Conservation (phyloP, 192 early-diverging fungal species). For the Chytriomyces hyalinus region DNA sequence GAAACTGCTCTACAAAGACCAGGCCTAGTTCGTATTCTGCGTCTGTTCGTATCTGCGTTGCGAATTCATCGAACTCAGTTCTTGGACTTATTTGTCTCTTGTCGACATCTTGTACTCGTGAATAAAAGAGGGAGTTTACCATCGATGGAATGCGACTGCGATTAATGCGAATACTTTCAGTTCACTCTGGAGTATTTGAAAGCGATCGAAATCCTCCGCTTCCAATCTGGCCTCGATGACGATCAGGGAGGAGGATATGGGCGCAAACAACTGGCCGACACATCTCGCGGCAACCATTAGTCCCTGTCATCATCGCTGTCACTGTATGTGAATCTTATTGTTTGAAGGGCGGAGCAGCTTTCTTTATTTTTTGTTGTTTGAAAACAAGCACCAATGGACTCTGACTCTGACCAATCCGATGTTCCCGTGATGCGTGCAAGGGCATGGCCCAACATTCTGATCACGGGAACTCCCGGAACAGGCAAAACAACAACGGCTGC, state of each 20-base stretch:
- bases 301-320: too few species aligned
- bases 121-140: neutral
- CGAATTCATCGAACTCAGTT: neutral
- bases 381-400: neutral
- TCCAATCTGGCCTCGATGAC: too few species aligned
- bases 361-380: conserved; percentile 13
- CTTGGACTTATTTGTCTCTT: neutral
- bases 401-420: conserved; percentile 14
- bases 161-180: neutral
- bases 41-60: neutral
- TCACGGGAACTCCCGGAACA: conserved; percentile 55
- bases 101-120: neutral
- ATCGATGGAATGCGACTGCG: neutral
- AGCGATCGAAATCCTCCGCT: too few species aligned
- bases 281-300: too few species aligned
- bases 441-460: conserved; percentile 46
- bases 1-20: conserved; percentile 28
- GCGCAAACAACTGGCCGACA: too few species aligned
- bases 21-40: too few species aligned
- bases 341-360: too few species aligned
- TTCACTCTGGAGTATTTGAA: too few species aligned
- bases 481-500: conserved; percentile 68
- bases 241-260: too few species aligned
- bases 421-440: conserved; percentile 23
- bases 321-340: too few species aligned